A percentile compares a stretch with the other conserved stretches of the same genome.
Evolutionary conservation across 1,284 basidiomycete species (phyloP).

Genomic region (Farysia itapuensis): DNA sequence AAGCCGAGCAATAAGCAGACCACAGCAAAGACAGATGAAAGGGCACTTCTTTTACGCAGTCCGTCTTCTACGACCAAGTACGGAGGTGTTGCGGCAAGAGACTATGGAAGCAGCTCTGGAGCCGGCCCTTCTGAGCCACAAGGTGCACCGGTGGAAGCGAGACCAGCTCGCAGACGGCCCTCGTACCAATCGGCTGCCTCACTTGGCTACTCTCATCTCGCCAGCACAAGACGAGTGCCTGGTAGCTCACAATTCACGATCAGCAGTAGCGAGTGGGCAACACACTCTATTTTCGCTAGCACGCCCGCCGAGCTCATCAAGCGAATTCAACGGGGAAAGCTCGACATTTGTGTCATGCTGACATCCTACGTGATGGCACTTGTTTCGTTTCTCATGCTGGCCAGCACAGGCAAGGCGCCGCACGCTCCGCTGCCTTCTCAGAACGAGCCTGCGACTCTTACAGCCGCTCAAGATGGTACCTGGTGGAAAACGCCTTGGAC

Average conservation of each 20-base stretch:
- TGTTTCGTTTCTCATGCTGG: conserved; percentile 28
- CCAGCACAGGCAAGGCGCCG: conserved; percentile 21
- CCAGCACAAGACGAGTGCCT: conserved; percentile 13
- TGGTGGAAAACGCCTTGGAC: conserved; percentile 39
- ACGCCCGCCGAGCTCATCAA: conserved; percentile 35
- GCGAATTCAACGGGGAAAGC: conserved; percentile 40
- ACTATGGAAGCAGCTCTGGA: conserved; percentile 4
- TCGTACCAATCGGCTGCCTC: conserved; percentile 29
- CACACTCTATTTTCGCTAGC: conserved; percentile 28
- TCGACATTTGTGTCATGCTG: conserved; percentile 43
- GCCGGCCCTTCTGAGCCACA: neutral
- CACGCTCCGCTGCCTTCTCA: conserved; percentile 3
- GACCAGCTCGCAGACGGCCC: conserved; percentile 15
- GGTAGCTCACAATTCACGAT: conserved; percentile 12
- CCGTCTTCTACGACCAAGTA: neutral
- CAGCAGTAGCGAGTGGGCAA: conserved; percentile 27
- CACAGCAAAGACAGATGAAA: conserved; percentile 2
- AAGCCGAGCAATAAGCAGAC: neutral
- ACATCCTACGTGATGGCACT: conserved; percentile 15
- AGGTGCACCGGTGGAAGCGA: conserved; percentile 3
- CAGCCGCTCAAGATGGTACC: neutral
- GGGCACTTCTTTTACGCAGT: conserved; percentile 10
- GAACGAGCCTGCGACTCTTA: neutral
- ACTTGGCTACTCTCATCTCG: conserved; percentile 14
- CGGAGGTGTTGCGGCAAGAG: conserved; percentile 14